These are phyloP conservation scores for Talaromyces pinophilus DNA, from an alignment of 2,329 filamentous ascomycete genomes.

Conservation along the genomic window DNA sequence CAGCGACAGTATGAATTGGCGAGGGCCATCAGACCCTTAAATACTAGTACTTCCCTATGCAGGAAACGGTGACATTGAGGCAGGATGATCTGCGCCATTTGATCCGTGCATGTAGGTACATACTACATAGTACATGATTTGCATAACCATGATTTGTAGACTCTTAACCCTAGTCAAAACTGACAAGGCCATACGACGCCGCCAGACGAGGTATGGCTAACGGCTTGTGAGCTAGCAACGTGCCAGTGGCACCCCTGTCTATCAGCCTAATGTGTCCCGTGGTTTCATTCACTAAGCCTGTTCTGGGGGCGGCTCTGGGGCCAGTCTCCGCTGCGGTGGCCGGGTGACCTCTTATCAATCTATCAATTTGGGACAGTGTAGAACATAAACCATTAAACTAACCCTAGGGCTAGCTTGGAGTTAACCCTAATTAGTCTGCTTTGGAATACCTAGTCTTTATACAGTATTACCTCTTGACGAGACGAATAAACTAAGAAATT, in stretches of 20 bases:
- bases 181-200: not conserved
- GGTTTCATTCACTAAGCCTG: conserved; percentile 9
- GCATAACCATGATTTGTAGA: not conserved
- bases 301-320: not conserved
- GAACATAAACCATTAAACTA: no score
- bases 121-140: not conserved
- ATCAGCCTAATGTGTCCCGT: not conserved
- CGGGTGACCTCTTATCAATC: conserved; percentile 1
- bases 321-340: not conserved
- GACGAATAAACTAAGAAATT: no score
- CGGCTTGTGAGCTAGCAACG: conserved; percentile 1
- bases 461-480: no score
- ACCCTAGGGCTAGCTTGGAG: no score
- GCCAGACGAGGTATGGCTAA: not conserved
- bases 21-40: not conserved
- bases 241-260: not conserved
- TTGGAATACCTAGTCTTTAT: no score
- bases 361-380: no score
- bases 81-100: not conserved
- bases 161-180: not conserved
- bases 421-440: no score
- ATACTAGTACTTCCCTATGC: not conserved
- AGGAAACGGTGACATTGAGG: not conserved
- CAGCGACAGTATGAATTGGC: not conserved
- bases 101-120: not conserved